Base-by-base conservation (phyloP, 805 yeast genomes). In the Spathaspora arborariae region DNA sequence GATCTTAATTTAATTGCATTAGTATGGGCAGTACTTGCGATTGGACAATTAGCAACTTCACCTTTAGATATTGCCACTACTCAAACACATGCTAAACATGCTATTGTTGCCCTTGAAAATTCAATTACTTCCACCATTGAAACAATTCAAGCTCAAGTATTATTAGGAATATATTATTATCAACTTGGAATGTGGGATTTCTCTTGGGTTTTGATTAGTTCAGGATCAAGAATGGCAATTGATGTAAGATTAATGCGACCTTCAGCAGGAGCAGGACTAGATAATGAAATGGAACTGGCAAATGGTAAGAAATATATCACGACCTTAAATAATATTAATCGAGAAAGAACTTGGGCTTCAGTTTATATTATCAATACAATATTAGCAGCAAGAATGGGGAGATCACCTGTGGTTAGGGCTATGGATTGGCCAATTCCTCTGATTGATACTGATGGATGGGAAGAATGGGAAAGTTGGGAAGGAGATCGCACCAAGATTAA, bases 301-400 rank as follows among this genome's bases (percentile, higher is more conserved):
- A 30, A 30, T 30, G 18, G 33, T 24, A 18, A 43, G 34, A 42
- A 41, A 6, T 35, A 43, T 26, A 35, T 42, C 13, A 22, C 54
- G 1, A 42, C 56, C 10, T 45, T 48, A 30, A 54, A 58, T 37
- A 52, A 50, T 20, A 48, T 49, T 16, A 49, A 35, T 38, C 35
- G 62, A 16, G 60, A 59, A 42, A 42, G 64, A 26, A 59, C 64
- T n/a, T 59, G 64, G 64, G 55, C 57, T 2, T 41, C 55, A 16
- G 58, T 53, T 3, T 58, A 53, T 43, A 46, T 55, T 11, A 16
- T 59, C 4, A 59, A 59, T 42, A 59, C 64, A 0, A 38, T 58
- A 13, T 46, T 59, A 20, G 52, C 59, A 3, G 57, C 60, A 5
- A 50, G 64, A 39, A 51, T 59, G 57, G 62, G 64, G 10, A 42